Base-by-base conservation (phyloP, 2,329 filamentous ascomycete species). In the Chaetomiaceae sp. region DNA sequence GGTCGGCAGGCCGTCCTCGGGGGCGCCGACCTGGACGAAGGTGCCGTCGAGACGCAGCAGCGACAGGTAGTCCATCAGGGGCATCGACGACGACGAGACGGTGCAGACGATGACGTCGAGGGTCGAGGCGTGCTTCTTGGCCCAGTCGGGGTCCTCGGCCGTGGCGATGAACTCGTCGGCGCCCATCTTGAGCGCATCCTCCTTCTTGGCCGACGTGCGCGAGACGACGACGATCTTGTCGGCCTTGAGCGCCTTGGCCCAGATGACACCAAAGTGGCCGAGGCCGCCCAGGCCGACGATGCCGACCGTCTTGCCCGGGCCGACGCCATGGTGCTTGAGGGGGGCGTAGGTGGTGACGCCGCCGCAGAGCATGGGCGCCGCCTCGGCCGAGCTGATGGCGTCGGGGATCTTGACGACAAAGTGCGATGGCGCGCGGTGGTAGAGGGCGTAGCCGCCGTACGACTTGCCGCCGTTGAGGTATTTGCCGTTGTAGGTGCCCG, bases 271-370 rank as follows among this genome's bases (percentile, higher is more conserved):
- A 58, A 88, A 83, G 68, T 89, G 85, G 0, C 85, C 85, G 1
- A 89, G 68, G 1, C 85, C 85, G 3, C 86, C 85, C 22, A 89
- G 72, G 1, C 85, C 85, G 23, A 89, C 71, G 53, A 89, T 81
- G 0, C 84, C 85, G 3, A 90, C 83, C 4, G 68, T 75, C 70
- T 86, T 88, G 1, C 85, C 85, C 0, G 84, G 84, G 0, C 86
- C 87, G 40, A 77, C 80, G 1, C 81, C 83, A 59, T 87, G 80
- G 49, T 81, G 75, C 59, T 74, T 76, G 51, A 90, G 67, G 0
- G 87, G 86, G 4, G 76, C 73, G 64, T 78, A 90, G 3, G 84
- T 75, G 0, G 86, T 89, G 25, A 89, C 76, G 12, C 87, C 86
- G 23, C 77, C 86, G 63, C 87, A 89, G 25, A 89, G 71, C 80